phyloP scores from a whole-genome alignment of 306 rosid genomes.

The Prunus padus region DNA sequence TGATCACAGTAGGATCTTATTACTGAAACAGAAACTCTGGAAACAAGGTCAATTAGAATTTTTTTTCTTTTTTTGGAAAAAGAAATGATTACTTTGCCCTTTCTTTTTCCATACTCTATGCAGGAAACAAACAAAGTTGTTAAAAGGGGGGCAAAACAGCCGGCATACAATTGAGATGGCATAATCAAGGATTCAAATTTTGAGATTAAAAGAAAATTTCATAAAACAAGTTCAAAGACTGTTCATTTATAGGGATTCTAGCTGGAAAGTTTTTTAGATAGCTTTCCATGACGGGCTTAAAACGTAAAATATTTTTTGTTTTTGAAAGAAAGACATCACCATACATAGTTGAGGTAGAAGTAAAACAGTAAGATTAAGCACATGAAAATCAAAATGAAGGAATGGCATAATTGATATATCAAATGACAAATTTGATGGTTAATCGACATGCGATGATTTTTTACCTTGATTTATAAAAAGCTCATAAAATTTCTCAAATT shows the following conservation, averaged over 20 bases:
- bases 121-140: neutral
- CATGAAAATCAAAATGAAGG: neutral
- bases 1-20: neutral
- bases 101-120: too few relatives aligned
- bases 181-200: neutral
- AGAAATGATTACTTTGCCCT: neutral
- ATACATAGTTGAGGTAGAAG: neutral
- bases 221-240: neutral
- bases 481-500: constrained; percentile 62
- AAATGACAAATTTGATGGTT: neutral
- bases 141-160: neutral
- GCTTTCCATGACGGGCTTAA: neutral
- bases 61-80: neutral
- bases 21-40: neutral
- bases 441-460: constrained; percentile 1
- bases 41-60: neutral
- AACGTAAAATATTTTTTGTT: too few relatives aligned
- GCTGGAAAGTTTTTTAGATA: neutral
- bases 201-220: neutral
- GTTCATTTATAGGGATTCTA: neutral
- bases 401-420: constrained; percentile 1
- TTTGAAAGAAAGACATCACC: neutral
- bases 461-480: constrained; percentile 78
- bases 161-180: neutral
- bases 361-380: constrained; percentile 9